These are phyloP conservation scores for Aureobasidium sp. DNA, from an alignment of 2,329 filamentous ascomycete genomes.

Conservation along the genomic window DNA sequence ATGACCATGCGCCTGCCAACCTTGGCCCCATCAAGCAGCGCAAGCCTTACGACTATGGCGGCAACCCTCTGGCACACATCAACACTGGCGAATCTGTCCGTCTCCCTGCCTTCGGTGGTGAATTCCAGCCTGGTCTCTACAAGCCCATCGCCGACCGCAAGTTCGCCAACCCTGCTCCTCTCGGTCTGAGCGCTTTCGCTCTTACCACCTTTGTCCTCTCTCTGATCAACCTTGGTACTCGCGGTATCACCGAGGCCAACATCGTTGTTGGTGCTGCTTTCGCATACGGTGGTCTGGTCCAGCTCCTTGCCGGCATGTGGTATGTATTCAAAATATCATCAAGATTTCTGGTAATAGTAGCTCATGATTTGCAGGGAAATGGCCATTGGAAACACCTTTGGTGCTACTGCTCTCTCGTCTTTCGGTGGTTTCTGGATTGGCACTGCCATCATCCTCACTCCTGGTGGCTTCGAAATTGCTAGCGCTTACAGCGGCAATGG, in stretches of 20 bases:
- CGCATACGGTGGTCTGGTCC: constrained; percentile 42
- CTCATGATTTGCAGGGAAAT: constrained; percentile 34
- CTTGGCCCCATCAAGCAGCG: constrained; percentile 27
- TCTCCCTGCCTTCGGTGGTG: constrained; percentile 42
- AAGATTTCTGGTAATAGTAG: not conserved
- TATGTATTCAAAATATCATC: constrained; percentile 28
- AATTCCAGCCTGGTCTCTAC: constrained; percentile 45
- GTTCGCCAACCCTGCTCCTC: constrained; percentile 51
- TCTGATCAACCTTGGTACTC: constrained; percentile 39
- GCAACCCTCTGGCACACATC: constrained; percentile 43
- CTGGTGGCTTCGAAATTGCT: constrained; percentile 43
- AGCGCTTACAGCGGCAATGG: constrained; percentile 31
- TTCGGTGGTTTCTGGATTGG: constrained; percentile 56
- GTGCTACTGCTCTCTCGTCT: constrained; percentile 51
- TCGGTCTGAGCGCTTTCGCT: constrained; percentile 56
- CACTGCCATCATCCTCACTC: constrained; percentile 49
- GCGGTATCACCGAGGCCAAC: constrained; percentile 33
- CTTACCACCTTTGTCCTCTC: constrained; percentile 54
- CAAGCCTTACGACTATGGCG: constrained; percentile 41
- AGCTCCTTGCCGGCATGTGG: constrained; percentile 47
- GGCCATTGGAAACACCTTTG: constrained; percentile 54
- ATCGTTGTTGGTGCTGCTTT: constrained; percentile 41
- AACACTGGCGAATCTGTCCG: constrained; percentile 41
- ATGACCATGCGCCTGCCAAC: constrained; percentile 30
- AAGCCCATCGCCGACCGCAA: constrained; percentile 30